Evolutionary conservation across 1,139 yeast genomes (phyloP), one percentile per base, ranked within the genome.

Genomic region (Scheffersomyces stambukii): DNA sequence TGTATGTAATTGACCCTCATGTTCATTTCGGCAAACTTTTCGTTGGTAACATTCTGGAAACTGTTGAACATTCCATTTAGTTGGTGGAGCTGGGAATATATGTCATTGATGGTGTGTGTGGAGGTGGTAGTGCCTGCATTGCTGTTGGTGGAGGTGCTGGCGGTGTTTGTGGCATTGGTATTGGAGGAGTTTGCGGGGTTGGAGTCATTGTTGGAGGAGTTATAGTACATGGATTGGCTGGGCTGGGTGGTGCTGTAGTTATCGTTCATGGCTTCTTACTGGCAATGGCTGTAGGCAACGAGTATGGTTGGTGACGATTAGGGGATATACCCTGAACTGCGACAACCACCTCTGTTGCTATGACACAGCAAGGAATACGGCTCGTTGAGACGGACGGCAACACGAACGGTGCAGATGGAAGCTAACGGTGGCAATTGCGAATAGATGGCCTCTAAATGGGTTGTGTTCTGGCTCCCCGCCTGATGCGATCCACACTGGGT

Each of bases 1-100:
- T 47, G 48, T 14, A 57, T 42, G 20, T 47, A 46, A 27, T 53
- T 53, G 13, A 58, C 27, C 20, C 54, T 57, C 35, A 50, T 39
- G 21, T 49, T 41, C n/a, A 52, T 38, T 18, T 49, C 46, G 24
- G 46, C 41, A 26, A 57, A 31, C 31, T 48, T 54, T 25, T 48
- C 49, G 27, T 48, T 50, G n/a, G n/a, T n/a, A 23, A 42, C 41
- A 20, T 29, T 30, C 27, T 52, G 54, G 35, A 45, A 48, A 22
- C 39, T 37, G 22, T 31, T 37, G 24, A 53, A 41, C 22, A 45
- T 46, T 26, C 37, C 38, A 30, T 38, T 43, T 24, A 50, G 36
- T 28, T 40, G 50, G 18, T 31, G 34, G 25, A 37, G 17, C 25
- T 38, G 33, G 15, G 35, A 23, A 22, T 38, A 44, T n/a, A 45